Evolutionary conservation across 352 stramenopile genomes (phyloP), one percentile per base, ranked within the genome.

Genomic region (Globisporangium rhizosaccharum): DNA sequence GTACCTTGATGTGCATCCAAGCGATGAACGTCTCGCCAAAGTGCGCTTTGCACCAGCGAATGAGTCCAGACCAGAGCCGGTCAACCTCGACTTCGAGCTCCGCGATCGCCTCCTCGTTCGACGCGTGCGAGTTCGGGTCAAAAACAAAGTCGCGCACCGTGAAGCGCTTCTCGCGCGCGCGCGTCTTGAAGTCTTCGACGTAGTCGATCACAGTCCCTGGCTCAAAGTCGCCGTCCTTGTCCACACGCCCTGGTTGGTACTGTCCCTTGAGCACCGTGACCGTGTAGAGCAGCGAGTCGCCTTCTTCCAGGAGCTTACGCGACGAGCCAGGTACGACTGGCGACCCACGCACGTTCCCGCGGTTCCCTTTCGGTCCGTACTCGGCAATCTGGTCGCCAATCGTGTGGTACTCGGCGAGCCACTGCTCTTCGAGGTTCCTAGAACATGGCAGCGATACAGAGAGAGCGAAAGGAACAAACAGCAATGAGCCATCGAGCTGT

Each of bases 1-100:
- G 12, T 15, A 98, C 90, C 86, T 99, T 99, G 63, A 99, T 95
- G 70, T 99, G 96, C 87, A 99, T 98, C 96, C 96, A 99, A 12
- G 94, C 95, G 51, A 98, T 96, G 65, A 98, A 99, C 11, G 93
- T 92, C 73, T 99, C 97, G 67, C 96, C 94, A 73, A 98, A 99
- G 71, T 99, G 97, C 20, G 93, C 96, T 74, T 98, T 98, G 85
- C 97, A 99, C 96, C 96, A 99, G 57, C 96, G 90, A 53, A 97
- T 90, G 56, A 98, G 89, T 8, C 90, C 92, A 42, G 82, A 96
- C 70, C 92, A 97, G 64, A 98, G 92, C 51, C 94, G 92, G 64
- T 98, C 92, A 15, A 98, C 91, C 49, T 96, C 94, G 25, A 94
- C 85, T 62, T 95, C 82, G 28, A 96, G 63, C 61, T 91, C 77